These are phyloP conservation scores for Epichloe typhina DNA, from an alignment of 2,329 filamentous ascomycete genomes.

Conservation along the genomic window DNA sequence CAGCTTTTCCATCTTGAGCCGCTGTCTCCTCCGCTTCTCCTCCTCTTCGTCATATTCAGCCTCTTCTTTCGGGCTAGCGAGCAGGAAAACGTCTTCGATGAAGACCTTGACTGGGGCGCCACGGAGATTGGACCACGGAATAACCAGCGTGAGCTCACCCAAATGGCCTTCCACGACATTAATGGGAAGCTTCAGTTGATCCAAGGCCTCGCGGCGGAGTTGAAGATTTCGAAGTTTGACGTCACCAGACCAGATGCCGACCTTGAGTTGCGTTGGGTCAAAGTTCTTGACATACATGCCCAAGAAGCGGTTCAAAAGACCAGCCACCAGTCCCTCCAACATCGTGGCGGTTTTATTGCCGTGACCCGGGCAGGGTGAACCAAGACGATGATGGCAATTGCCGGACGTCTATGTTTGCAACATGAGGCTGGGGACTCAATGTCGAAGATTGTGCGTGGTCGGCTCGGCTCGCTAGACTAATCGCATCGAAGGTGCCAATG, in stretches of 20 bases:
- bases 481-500: neutral
- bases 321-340: conserved; percentile 94
- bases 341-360: conserved; percentile 53
- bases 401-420: conserved; percentile 6
- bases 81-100: conserved; percentile 91
- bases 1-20: conserved; percentile 97
- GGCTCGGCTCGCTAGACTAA: neutral
- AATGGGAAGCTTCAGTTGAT: conserved; percentile 90
- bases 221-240: conserved; percentile 90
- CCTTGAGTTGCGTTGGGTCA: conserved; percentile 92
- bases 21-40: conserved; percentile 71
- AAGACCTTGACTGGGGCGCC: conserved; percentile 89
- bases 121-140: conserved; percentile 94
- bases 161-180: conserved; percentile 95
- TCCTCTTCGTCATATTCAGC: conserved; percentile 87
- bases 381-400: conserved; percentile 6
- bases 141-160: conserved; percentile 78
- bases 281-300: conserved; percentile 99
- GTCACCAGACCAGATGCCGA: conserved; percentile 98
- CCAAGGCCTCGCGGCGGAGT: conserved; percentile 84
- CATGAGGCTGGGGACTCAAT: conserved; percentile 8
- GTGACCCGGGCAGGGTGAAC: conserved; percentile 56
- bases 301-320: conserved; percentile 95
- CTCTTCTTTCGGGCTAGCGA: conserved; percentile 92
- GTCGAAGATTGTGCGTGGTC: neutral